Conservation (phyloP, 164 flowering plant species). For the Chimonanthus salicifolius region DNA sequence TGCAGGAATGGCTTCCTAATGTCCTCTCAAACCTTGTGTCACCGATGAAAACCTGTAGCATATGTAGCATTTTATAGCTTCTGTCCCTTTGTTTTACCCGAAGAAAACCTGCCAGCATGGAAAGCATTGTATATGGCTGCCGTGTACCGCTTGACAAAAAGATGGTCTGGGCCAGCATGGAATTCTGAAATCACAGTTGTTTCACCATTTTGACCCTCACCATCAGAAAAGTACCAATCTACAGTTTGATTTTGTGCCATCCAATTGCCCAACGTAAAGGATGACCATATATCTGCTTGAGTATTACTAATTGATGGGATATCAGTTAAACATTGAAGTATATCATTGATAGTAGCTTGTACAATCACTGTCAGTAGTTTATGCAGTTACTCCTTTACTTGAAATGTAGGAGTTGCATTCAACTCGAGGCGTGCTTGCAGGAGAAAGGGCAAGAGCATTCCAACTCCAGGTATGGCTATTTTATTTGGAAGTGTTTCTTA, state of each 20-base stretch:
- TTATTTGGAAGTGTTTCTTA: not conserved
- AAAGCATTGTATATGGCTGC: no score
- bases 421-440: constrained; percentile 92
- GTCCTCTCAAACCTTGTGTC: no score
- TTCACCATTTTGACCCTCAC: no score
- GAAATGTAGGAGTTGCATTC: constrained; percentile 83
- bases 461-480: constrained; percentile 70
- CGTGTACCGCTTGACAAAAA: no score
- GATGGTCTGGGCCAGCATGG: no score
- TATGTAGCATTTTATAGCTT: no score
- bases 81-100: no score
- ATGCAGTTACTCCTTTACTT: not conserved
- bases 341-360: not conserved
- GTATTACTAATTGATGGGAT: not conserved
- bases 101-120: no score
- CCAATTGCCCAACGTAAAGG: not conserved
- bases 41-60: no score
- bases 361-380: not conserved
- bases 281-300: not conserved
- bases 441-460: constrained; percentile 91
- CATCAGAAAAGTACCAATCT: not conserved
- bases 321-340: not conserved
- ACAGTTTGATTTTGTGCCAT: not conserved
- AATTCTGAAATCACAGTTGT: no score
- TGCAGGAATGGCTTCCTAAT: no score